A percentile compares a stretch with the other conserved stretches of the same genome.
Evolutionary conservation across 208 protist species (phyloP).

Genomic region (Balamuthia mandrillaris): DNA sequence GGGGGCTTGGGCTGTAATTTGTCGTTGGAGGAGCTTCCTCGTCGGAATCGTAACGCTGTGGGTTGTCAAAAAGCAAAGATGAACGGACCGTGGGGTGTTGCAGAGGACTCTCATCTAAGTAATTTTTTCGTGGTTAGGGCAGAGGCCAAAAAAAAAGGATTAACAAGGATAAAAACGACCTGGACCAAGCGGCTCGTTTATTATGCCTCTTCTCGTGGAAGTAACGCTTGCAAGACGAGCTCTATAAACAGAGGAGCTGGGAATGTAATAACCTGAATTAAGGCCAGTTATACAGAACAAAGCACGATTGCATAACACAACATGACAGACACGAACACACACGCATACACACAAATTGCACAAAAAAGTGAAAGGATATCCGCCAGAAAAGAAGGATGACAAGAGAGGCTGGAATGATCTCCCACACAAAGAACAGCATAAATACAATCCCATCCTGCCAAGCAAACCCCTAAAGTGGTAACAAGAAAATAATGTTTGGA

Average conservation of each 20-base stretch:
- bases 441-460: neutral
- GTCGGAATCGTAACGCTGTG: constrained; percentile 4
- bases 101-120: neutral
- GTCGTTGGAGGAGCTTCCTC: neutral
- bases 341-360: neutral
- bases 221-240: neutral
- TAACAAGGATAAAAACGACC: neutral
- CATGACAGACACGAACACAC: no score
- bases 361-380: neutral
- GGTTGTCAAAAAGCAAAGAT: neutral
- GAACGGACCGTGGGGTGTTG: neutral
- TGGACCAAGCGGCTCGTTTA: neutral
- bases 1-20: neutral
- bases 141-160: neutral
- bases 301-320: no score
- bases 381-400: constrained; percentile 25
- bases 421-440: constrained; percentile 8
- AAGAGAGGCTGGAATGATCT: neutral
- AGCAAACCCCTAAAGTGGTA: neutral
- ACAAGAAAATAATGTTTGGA: neutral
- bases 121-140: neutral
- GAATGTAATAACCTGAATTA: neutral
- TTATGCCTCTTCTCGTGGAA: neutral
- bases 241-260: neutral
- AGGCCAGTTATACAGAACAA: no score